Base-by-base conservation (phyloP, 441 rosid species). In the Populus trichocarpa region DNA sequence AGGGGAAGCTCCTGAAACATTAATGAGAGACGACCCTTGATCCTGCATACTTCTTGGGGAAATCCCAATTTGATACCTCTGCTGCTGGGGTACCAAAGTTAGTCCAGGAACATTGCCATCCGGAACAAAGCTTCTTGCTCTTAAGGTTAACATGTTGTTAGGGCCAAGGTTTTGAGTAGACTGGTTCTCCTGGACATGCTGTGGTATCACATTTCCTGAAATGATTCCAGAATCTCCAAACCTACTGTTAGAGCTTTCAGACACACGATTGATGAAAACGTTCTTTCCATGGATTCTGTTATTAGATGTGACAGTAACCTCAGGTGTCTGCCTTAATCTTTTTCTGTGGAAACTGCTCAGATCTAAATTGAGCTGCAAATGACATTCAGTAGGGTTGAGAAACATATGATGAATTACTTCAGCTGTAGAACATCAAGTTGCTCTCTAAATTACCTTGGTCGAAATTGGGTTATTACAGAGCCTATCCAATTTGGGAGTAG, bases 401-500 rank as follows among this genome's bases (percentile, higher is more conserved):
- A 74, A 76, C 64, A 64, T 32, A 78, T 67, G 69, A 46, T 28
- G 16, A 65, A 18, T 76, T 81, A 70, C 50, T 76, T 72, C 61
- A 70, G 36, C 74, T 68, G 72, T 73, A 73, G 28, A 57, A 71
- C 9, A 50, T 36, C 20, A 64, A 42, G 69, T 63, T 26, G n/a
- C 32, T 50, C 61, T 14, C 20, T 42, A 75, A 35, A 46, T 81
- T 86, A 94, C 99, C 92, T 89, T 90, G 26, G 81, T 70, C 2
- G 90, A 80, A 79, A 88, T 86, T 65, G 87, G 90, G 57, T 73
- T 84, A 73, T 80, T 73, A 84, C 87, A 88, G 74, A 96, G 95
- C 87, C 90, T 90, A 82, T 96, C 97, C 83, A 96, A 85, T 84
- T 90, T 90, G 53, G 99, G 98, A 70, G 84, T 82, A 81, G 99